Evolutionary conservation across 169 alveolate genomes (phyloP), one percentile per base, ranked within the genome.

Genomic region (Eimeria falciformis): DNA sequence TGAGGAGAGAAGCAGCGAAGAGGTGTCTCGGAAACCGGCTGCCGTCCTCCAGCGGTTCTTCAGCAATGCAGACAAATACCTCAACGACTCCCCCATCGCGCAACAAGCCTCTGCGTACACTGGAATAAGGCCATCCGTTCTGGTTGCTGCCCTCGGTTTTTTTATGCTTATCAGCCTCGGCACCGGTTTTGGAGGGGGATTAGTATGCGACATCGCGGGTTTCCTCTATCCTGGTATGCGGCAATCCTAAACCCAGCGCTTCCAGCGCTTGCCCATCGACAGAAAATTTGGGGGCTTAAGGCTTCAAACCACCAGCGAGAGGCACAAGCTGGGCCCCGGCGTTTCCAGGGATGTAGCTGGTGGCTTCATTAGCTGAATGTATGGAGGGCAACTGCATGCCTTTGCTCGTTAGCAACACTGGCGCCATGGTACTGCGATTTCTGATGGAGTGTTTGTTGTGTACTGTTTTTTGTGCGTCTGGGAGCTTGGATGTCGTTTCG

Each of bases 401-500:
- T n/a, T n/a, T n/a, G n/a, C n/a, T n/a, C n/a, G n/a, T n/a, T n/a
- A n/a, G n/a, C n/a, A n/a, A n/a, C n/a, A n/a, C n/a, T n/a, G n/a
- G n/a, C n/a, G n/a, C n/a, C n/a, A n/a, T n/a, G n/a, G n/a, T n/a
- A n/a, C n/a, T n/a, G n/a, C n/a, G n/a, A n/a, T n/a, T n/a, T n/a
- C n/a, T n/a, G n/a, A n/a, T n/a, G n/a, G n/a, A n/a, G n/a, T 50
- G 14, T 50, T 7, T 50, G 62, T 14, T 50, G 62, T 14, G 62
- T 50, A 12, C 33, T 23, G 75, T 23, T 93, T 29, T 95, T 90
- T 83, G n/a, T n/a, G n/a, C n/a, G n/a, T n/a, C n/a, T n/a, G n/a
- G 95, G 97, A 92, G 97, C 97, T 23, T 97, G 95, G 95, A 95
- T 94, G 95, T 94, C 97, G 23, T 97, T 97, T 94, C 96, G 95